Conservation (phyloP, 1,284 basidiomycete genomes). For the Fistulina hepatica region DNA sequence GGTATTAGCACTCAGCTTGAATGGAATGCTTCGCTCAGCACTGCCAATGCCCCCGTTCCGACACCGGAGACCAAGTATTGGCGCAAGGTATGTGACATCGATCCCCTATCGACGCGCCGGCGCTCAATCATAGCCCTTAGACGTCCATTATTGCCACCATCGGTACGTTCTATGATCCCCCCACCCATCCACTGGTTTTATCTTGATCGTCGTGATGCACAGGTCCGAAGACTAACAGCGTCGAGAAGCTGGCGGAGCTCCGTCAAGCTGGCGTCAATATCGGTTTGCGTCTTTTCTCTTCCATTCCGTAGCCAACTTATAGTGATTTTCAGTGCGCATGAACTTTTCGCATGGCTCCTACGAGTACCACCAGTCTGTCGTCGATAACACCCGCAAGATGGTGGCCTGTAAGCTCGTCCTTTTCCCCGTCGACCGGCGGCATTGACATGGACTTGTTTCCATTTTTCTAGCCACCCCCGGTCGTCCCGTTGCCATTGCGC, state of each 20-base stretch:
- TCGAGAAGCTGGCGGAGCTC: slow-evolving; percentile 76
- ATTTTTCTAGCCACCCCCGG: slow-evolving; percentile 54
- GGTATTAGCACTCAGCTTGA: slow-evolving; percentile 75
- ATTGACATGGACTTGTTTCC: no score
- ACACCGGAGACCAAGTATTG: slow-evolving; percentile 72
- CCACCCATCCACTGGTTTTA: slow-evolving; percentile 6
- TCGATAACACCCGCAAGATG: slow-evolving; percentile 89
- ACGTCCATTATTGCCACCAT: slow-evolving; percentile 96
- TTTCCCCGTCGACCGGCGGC: slow-evolving; percentile 4
- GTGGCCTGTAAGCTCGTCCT: slow-evolving; percentile 46
- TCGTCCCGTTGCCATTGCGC: slow-evolving; percentile 93
- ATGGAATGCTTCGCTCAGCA: slow-evolving; percentile 80
- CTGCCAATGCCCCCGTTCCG: slow-evolving; percentile 55
- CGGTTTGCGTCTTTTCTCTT: slow-evolving; percentile 45
- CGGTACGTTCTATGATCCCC: slow-evolving; percentile 41
- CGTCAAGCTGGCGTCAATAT: slow-evolving; percentile 90
- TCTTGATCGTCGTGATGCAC: slow-evolving; percentile 12
- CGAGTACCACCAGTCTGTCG: slow-evolving; percentile 95
- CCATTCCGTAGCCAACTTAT: slow-evolving; percentile 6
- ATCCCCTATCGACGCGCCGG: slow-evolving; percentile 8
- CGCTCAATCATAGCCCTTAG: slow-evolving; percentile 31
- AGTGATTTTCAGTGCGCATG: slow-evolving; percentile 70
- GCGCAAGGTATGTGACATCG: slow-evolving; percentile 65
- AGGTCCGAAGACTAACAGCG: slow-evolving; percentile 88
- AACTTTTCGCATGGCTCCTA: slow-evolving; percentile 97